Conservation (phyloP, 495 filamentous ascomycete genomes). For the Aspergillus mulundensis region DNA sequence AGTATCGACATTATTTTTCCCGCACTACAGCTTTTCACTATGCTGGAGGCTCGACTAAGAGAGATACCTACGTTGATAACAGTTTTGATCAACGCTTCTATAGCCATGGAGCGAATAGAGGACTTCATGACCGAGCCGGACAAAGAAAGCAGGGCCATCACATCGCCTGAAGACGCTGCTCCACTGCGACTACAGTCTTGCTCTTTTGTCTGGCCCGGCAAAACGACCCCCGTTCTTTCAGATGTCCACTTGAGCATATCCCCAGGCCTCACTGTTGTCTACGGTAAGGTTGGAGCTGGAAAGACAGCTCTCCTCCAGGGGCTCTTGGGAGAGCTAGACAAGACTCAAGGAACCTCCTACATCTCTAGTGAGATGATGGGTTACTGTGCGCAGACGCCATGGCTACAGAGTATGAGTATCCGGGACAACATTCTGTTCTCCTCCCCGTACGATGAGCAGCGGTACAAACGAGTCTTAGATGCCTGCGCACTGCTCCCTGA, state of each 20-base stretch:
- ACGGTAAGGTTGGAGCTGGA: slow-evolving; percentile 72
- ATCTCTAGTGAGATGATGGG: slow-evolving; percentile 66
- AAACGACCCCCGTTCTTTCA: slow-evolving; percentile 53
- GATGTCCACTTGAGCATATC: slow-evolving; percentile 58
- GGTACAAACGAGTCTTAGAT: slow-evolving; percentile 56
- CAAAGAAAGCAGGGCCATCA: slow-evolving; percentile 49
- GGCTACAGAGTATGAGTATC: slow-evolving; percentile 89
- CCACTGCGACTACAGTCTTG: slow-evolving; percentile 54
- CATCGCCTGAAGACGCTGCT: slow-evolving; percentile 24
- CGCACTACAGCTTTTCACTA: slow-evolving; percentile 69
- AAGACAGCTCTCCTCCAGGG: slow-evolving; percentile 79
- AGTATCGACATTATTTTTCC: slow-evolving; percentile 78
- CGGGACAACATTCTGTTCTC: slow-evolving; percentile 81
- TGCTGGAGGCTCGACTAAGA: slow-evolving; percentile 65
- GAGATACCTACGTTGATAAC: slow-evolving; percentile 70
- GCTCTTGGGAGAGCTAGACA: slow-evolving; percentile 74
- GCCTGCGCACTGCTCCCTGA: slow-evolving; percentile 64
- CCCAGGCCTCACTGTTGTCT: slow-evolving; percentile 61
- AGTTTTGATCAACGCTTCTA: slow-evolving; percentile 65
- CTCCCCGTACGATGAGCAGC: slow-evolving; percentile 59
- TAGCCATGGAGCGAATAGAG: slow-evolving; percentile 74
- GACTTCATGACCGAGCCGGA: slow-evolving; percentile 80
- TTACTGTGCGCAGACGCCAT: slow-evolving; percentile 82
- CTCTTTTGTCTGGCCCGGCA: slow-evolving; percentile 75
- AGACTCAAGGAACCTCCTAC: slow-evolving; percentile 51